Evolutionary conservation across 2,329 filamentous ascomycete genomes (phyloP), one percentile per base, ranked within the genome.

Genomic region (Blastomyces percursus): DNA sequence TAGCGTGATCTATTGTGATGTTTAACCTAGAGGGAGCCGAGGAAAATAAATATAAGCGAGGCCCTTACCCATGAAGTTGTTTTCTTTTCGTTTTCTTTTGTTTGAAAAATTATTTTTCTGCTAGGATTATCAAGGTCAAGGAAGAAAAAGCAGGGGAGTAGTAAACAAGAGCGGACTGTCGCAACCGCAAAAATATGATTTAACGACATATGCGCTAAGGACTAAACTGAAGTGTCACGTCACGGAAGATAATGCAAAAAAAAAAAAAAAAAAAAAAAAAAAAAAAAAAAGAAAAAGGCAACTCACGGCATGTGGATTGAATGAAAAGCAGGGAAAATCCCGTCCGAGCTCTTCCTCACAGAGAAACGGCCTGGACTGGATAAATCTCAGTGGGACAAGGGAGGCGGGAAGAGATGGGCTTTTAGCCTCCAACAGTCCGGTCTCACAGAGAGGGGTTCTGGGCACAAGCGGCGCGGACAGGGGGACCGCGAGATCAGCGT

Each of bases 1-100:
- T 71, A 64, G 69, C 72, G 61, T 64, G 62, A 65, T 73, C 75
- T 69, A 79, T 77, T 27, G 71, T 76, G 64, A 78, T 77, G 66
- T 73, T 77, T 69, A 76, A 71, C 71, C 77, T 78, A 67, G 62
- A 64, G 65, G 61, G 60, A 61, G 66, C 58, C 63, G 64, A 63
- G 32, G 12, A 30, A 52, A 55, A 44, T 63, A 32, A 56, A 54
- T 59, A 48, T 64, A 58, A 61, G 59, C 30, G 46, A 35, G 35
- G 50, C 16, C 44, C 57, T 59, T 59, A 60, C 46, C 59, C 46
- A 60, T 52, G 46, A 54, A 12, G 2, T 40, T 48, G 38, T 21
- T 50, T 21, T 24, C 7, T 44, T 42, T 21, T 27, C 14, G 27
- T 30, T 59, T 35, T 38, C 24, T 44, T 58, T 58, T 58, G 21